Percentiles rank a stretch among this genome's conserved stretches.
Evolutionary conservation across 768 basidiomycete genomes (phyloP).

Genomic region (Amanita pseudoporphyria): DNA sequence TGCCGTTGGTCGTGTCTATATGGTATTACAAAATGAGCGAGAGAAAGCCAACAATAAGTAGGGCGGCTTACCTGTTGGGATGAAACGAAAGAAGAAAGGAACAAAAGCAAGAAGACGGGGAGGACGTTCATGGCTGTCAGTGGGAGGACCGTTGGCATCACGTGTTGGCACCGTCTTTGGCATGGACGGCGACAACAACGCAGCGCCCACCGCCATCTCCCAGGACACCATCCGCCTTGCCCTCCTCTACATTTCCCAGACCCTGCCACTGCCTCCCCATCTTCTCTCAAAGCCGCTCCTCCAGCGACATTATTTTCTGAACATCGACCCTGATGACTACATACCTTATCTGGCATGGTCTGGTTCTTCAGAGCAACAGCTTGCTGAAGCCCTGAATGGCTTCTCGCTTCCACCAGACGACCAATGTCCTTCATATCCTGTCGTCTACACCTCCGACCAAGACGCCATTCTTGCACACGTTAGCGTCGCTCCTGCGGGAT

Average conservation of each 20-base stretch:
- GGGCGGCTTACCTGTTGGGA: not conserved
- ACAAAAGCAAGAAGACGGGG: not conserved
- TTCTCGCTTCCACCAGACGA: conserved; percentile 32
- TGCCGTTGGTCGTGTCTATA: not conserved
- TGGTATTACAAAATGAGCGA: not conserved
- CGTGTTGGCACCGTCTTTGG: conserved; percentile 17
- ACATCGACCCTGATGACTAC: conserved; percentile 38
- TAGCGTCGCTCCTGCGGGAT: conserved; percentile 28
- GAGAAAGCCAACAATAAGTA: not conserved
- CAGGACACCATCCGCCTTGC: conserved; percentile 33
- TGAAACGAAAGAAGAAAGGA: conserved; percentile 6
- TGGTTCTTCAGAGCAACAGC: conserved; percentile 19
- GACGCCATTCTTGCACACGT: conserved; percentile 51
- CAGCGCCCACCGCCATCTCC: conserved; percentile 14
- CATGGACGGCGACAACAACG: conserved; percentile 13
- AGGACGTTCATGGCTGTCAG: conserved; percentile 19
- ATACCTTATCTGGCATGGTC: conserved; percentile 65
- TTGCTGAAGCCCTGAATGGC: conserved; percentile 23
- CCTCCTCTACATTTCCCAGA: conserved; percentile 50
- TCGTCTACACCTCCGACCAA: conserved; percentile 33
- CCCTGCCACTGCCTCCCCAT: conserved; percentile 45
- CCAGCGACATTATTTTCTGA: conserved; percentile 59
- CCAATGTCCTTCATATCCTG: conserved; percentile 11
- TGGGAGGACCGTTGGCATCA: conserved; percentile 13
- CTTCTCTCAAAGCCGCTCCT: conserved; percentile 49